A percentile compares a stretch with the other conserved stretches of the same genome.
Conservation (phyloP, 1,139 yeast genomes). For the Saccharomyces hybrid region DNA sequence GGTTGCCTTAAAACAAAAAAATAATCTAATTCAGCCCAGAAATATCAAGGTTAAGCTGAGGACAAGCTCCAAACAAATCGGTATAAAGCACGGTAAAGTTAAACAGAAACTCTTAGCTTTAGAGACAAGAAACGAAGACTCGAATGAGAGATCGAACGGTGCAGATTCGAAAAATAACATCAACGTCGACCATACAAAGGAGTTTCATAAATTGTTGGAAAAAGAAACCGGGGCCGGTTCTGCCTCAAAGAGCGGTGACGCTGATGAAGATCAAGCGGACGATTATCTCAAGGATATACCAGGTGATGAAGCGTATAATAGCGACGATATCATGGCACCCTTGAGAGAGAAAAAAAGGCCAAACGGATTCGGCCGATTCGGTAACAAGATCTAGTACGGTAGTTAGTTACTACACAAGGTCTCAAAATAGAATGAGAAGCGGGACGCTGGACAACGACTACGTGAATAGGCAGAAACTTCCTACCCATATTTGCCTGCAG, state of each 20-base stretch:
- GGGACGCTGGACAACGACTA: slow-evolving; percentile 22
- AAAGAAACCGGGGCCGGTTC: slow-evolving; percentile 12
- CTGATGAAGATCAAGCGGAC: slow-evolving; percentile 13
- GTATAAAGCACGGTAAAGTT: slow-evolving; percentile 33
- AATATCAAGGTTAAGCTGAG: slow-evolving; percentile 31
- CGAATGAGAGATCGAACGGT: slow-evolving; percentile 8
- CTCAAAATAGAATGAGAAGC: slow-evolving; percentile 22
- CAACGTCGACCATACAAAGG: slow-evolving; percentile 28
- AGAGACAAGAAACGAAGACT: slow-evolving; percentile 29
- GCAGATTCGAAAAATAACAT: slow-evolving; percentile 4
- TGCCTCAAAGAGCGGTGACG: slow-evolving; percentile 11
- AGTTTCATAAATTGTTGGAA: slow-evolving; percentile 26
- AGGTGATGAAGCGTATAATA: slow-evolving; percentile 33
- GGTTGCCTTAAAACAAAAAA: slow-evolving; percentile 27
- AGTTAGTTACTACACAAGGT: slow-evolving; percentile 30
- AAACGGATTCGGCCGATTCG: slow-evolving; percentile 4
- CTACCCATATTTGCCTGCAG: slow-evolving; percentile 15
- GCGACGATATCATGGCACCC: slow-evolving; percentile 33
- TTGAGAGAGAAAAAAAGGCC: slow-evolving; percentile 19
- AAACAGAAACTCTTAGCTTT: slow-evolving; percentile 30
- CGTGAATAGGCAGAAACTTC: slow-evolving; percentile 15
- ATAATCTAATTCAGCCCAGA: slow-evolving; percentile 30
- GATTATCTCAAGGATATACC: slow-evolving; percentile 29
- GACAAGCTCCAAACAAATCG: slow-evolving; percentile 32
- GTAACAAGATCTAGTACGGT: slow-evolving; percentile 27